A percentile compares a stretch with the other conserved stretches of the same genome.
Conservation (phyloP, 495 filamentous ascomycete species). For the Friedmanniomyces endolithicus region DNA sequence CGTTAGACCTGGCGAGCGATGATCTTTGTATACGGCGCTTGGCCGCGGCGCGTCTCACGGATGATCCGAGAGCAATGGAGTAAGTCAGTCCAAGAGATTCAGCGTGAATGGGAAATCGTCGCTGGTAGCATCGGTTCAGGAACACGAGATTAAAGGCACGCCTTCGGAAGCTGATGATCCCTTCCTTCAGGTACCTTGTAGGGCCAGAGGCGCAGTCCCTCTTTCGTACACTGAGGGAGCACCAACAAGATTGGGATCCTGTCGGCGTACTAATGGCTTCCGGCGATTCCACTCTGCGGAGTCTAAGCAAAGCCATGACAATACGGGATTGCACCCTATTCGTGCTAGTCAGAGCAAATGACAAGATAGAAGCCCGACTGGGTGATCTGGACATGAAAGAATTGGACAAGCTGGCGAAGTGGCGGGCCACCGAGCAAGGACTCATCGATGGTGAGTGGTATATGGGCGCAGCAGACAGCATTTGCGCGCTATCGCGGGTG, state of each 20-base stretch:
- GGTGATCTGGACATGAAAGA: conserved; percentile 85
- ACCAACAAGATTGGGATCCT: conserved; percentile 4
- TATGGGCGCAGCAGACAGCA: conserved; percentile 27
- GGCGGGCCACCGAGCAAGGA: conserved; percentile 50
- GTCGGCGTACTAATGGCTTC: conserved; percentile 17
- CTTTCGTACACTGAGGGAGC: neutral
- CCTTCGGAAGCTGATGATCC: too few species aligned
- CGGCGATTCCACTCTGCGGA: neutral
- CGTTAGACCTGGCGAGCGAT: conserved; percentile 10
- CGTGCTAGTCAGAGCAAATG: conserved; percentile 41
- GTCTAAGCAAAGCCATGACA: conserved; percentile 56
- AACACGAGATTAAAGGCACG: too few species aligned
- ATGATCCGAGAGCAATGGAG: neutral
- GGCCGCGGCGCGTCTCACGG: neutral
- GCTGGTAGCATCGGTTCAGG: too few species aligned
- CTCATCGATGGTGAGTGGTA: conserved; percentile 70
- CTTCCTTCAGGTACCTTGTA: neutral
- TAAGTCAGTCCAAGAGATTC: too few species aligned
- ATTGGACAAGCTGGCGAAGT: conserved; percentile 50
- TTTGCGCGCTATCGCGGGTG: neutral
- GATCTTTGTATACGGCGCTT: neutral
- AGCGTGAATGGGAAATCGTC: neutral
- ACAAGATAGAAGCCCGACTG: conserved; percentile 55
- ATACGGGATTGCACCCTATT: conserved; percentile 80
- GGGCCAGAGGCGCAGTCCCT: neutral